A percentile compares a stretch with the other conserved stretches of the same genome.
Conservation (phyloP, 495 filamentous ascomycete species). For the Penicillium herquei region DNA sequence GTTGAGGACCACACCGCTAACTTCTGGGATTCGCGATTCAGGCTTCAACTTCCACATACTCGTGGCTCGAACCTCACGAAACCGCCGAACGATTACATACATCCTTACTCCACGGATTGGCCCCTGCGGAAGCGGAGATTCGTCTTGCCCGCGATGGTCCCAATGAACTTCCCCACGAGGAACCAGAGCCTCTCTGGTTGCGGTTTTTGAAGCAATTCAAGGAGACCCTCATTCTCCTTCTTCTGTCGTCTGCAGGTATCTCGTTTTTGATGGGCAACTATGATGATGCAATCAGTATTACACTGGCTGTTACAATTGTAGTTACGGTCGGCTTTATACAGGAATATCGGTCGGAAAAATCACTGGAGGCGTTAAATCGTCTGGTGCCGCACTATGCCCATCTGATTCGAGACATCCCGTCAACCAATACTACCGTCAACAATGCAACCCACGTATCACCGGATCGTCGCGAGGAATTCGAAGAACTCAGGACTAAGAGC, state of each 20-base stretch:
- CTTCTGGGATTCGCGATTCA: slow-evolving; percentile 19
- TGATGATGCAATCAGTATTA: slow-evolving; percentile 94
- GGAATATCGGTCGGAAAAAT: slow-evolving; percentile 97
- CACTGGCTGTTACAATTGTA: slow-evolving; percentile 93
- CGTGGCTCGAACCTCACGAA: slow-evolving; percentile 68
- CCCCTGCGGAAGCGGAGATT: slow-evolving; percentile 73
- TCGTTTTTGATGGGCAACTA: slow-evolving; percentile 92
- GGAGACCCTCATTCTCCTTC: slow-evolving; percentile 84
- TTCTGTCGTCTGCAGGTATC: slow-evolving; percentile 84
- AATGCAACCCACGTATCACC: slow-evolving; percentile 20
- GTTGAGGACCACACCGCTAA: slow-evolving; percentile 8
- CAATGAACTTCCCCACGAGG: slow-evolving; percentile 92
- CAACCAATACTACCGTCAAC: slow-evolving; percentile 20
- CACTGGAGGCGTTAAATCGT: slow-evolving; percentile 89
- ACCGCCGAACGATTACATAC: slow-evolving; percentile 76
- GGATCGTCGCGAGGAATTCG: slow-evolving; percentile 45
- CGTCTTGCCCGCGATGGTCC: slow-evolving; percentile 78
- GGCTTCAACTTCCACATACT: slow-evolving; percentile 60
- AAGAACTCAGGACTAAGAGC: slow-evolving; percentile 36
- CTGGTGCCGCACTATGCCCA: slow-evolving; percentile 94
- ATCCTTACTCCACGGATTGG: slow-evolving; percentile 78
- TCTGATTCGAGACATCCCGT: slow-evolving; percentile 63
- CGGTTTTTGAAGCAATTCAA: slow-evolving; percentile 96
- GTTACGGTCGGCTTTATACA: slow-evolving; percentile 96
- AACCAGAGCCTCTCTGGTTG: slow-evolving; percentile 90